These are phyloP conservation scores for Vitis hybrid DNA, from an alignment of 177 flowering plant genomes.

Conservation along the genomic window DNA sequence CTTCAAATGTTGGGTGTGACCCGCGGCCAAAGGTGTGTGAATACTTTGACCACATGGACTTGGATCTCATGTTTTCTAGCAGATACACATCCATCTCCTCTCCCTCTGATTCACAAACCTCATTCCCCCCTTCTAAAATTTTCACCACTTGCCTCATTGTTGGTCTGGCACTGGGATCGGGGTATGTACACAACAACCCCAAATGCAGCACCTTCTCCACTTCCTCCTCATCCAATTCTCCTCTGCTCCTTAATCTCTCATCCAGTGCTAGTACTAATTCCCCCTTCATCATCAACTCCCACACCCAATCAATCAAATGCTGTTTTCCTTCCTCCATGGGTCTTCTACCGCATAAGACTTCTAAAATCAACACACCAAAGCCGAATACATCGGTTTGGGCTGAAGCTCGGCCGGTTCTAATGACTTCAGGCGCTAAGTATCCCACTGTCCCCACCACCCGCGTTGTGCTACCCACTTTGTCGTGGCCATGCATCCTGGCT, in stretches of 20 bases:
- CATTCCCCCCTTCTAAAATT: conserved; percentile 52
- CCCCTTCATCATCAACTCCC: conserved; percentile 34
- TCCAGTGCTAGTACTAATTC: conserved; percentile 37
- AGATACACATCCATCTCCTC: conserved; percentile 49
- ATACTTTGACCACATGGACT: conserved; percentile 35
- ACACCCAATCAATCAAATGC: conserved; percentile 58
- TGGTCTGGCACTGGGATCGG: conserved; percentile 56
- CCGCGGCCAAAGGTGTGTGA: conserved; percentile 6
- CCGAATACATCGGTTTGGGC: conserved; percentile 67
- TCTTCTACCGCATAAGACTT: conserved; percentile 64
- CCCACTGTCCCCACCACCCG: conserved; percentile 80
- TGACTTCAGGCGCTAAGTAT: conserved; percentile 75
- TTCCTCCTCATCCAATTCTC: conserved; percentile 45
- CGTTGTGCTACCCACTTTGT: conserved; percentile 48
- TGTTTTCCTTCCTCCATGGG: conserved; percentile 65
- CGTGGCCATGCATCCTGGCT: conserved; percentile 66
- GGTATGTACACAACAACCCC: conserved; percentile 65
- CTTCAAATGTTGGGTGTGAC: conserved; percentile 43
- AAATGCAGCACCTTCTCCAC: conserved; percentile 52
- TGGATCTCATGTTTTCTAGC: conserved; percentile 30
- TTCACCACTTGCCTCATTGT: conserved; percentile 73
- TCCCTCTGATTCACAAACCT: conserved; percentile 21
- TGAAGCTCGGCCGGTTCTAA: conserved; percentile 63
- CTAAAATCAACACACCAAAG: conserved; percentile 66
- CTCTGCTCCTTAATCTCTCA: conserved; percentile 25